Conservation (phyloP, 176 grass and related monocot genomes). For the Carex myosuroides region DNA sequence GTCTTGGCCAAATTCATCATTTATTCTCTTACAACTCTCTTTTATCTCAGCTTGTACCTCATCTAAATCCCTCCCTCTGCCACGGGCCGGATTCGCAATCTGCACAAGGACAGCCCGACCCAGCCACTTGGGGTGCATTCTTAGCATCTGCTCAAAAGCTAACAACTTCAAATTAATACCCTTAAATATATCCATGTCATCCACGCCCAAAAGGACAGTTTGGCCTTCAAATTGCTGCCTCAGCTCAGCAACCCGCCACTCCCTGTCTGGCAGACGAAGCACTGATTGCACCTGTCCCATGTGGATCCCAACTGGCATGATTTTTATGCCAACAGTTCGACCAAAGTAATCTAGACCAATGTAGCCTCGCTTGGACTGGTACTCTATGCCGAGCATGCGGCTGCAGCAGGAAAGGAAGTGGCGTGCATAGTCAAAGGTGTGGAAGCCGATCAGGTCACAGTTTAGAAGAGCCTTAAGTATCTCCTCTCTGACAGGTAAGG, state of each 20-base stretch:
- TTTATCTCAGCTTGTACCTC: slow-evolving; percentile 65
- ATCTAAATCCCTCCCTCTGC: slow-evolving; percentile 65
- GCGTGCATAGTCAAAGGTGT: slow-evolving; percentile 94
- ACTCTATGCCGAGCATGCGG: slow-evolving; percentile 92
- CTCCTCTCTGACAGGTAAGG: slow-evolving; percentile 91
- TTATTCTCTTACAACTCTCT: slow-evolving; percentile 66
- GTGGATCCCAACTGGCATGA: slow-evolving; percentile 93
- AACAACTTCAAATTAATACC: slow-evolving; percentile 95
- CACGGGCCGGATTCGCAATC: slow-evolving; percentile 73
- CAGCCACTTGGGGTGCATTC: slow-evolving; percentile 75
- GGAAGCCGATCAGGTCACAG: slow-evolving; percentile 96
- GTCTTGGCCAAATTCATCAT: slow-evolving; percentile 49
- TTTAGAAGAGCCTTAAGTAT: slow-evolving; percentile 89
- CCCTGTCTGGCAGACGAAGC: slow-evolving; percentile 55
- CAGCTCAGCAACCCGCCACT: slow-evolving; percentile 61
- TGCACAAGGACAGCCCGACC: slow-evolving; percentile 78
- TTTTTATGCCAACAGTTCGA: slow-evolving; percentile 93
- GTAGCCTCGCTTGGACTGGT: slow-evolving; percentile 93
- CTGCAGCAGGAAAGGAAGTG: slow-evolving; percentile 99
- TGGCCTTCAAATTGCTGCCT: slow-evolving; percentile 66
- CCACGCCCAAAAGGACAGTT: slow-evolving; percentile 80
- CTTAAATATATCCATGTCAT: slow-evolving; percentile 99
- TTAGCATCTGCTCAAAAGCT: slow-evolving; percentile 88
- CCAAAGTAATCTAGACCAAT: slow-evolving; percentile 98
- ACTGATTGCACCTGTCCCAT: slow-evolving; percentile 76